These are phyloP conservation scores for Mortierella antarctica DNA, from an alignment of 192 early-diverging fungal species.

Conservation along the genomic window DNA sequence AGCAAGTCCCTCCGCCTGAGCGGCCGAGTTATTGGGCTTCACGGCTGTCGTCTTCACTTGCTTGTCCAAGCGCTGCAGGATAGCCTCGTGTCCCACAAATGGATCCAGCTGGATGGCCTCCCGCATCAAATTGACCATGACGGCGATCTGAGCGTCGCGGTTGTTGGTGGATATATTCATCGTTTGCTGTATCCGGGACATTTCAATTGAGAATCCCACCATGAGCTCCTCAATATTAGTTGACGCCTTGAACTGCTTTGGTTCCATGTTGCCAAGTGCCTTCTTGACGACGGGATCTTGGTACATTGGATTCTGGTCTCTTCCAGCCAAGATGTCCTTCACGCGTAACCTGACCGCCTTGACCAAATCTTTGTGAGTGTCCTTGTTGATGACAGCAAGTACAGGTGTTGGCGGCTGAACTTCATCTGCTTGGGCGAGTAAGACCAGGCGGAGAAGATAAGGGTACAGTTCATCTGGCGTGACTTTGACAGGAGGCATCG, in stretches of 20 bases:
- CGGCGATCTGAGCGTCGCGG: conserved; percentile 55
- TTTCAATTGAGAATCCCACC: conserved; percentile 55
- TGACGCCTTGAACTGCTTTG: conserved; percentile 56
- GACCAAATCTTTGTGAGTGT: conserved; percentile 60
- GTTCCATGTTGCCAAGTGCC: conserved; percentile 44
- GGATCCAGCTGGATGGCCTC: conserved; percentile 57
- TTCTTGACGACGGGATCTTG: conserved; percentile 56
- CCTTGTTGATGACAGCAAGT: conserved; percentile 35
- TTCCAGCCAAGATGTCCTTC: conserved; percentile 59
- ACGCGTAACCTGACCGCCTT: conserved; percentile 53
- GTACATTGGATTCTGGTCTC: conserved; percentile 57
- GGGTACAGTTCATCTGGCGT: conserved; percentile 41
- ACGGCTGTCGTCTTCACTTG: conserved; percentile 16
- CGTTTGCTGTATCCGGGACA: conserved; percentile 48
- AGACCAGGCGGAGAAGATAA: conserved; percentile 37
- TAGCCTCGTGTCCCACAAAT: conserved; percentile 24
- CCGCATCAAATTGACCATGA: conserved; percentile 59
- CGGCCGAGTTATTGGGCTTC: conserved; percentile 30
- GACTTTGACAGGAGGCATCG: conserved; percentile 12
- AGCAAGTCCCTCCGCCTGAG: conserved; percentile 50
- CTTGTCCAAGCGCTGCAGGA: conserved; percentile 31
- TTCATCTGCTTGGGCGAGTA: conserved; percentile 39
- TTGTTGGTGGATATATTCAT: conserved; percentile 54
- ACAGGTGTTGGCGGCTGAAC: conserved; percentile 8
- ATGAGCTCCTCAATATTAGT: conserved; percentile 61